phyloP scores from a whole-genome alignment of 1,284 basidiomycete genomes.

The Ustilago crameri region DNA sequence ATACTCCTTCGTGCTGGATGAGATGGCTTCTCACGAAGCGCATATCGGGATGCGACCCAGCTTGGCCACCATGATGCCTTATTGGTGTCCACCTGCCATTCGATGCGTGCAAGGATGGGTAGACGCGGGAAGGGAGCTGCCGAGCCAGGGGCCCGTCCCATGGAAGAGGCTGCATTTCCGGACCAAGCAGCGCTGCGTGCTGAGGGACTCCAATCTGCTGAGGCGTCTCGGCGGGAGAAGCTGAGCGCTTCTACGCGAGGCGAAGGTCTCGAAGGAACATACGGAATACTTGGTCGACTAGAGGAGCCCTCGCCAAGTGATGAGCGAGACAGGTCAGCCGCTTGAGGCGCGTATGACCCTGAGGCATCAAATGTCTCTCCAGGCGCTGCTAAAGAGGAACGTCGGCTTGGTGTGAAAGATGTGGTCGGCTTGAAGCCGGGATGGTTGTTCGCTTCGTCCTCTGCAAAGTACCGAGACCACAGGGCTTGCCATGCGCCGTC shows the following conservation, averaged over 20 bases:
- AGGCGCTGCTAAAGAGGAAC: slow-evolving; percentile 7
- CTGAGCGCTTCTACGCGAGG: slow-evolving; percentile 19
- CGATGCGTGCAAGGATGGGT: slow-evolving; percentile 63
- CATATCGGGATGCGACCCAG: slow-evolving; percentile 28
- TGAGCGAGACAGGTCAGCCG: slow-evolving; percentile 24
- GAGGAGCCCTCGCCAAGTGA: slow-evolving; percentile 19
- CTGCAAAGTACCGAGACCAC: slow-evolving; percentile 61
- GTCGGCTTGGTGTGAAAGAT: slow-evolving; percentile 22
- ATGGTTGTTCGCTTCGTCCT: slow-evolving; percentile 27
- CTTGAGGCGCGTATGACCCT: slow-evolving; percentile 6
- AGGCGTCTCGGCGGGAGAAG: slow-evolving; percentile 17
- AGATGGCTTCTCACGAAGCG: not conserved
- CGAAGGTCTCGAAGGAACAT: slow-evolving; percentile 25
- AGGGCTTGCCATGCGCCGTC: slow-evolving; percentile 63
- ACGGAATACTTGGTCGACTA: slow-evolving; percentile 22
- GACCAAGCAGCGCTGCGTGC: slow-evolving; percentile 30
- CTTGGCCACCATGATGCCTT: slow-evolving; percentile 61
- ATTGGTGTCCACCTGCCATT: slow-evolving; percentile 61
- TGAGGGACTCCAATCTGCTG: slow-evolving; percentile 34
- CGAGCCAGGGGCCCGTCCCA: slow-evolving; percentile 1
- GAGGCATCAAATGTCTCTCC: slow-evolving; percentile 15
- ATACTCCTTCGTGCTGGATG: slow-evolving; percentile 20
- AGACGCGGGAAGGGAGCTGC: slow-evolving; percentile 27
- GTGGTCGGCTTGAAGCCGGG: slow-evolving; percentile 10
- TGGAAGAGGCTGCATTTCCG: slow-evolving; percentile 14